phyloP scores from a whole-genome alignment of 164 flowering plant species.

The Echeveria elegans region DNA sequence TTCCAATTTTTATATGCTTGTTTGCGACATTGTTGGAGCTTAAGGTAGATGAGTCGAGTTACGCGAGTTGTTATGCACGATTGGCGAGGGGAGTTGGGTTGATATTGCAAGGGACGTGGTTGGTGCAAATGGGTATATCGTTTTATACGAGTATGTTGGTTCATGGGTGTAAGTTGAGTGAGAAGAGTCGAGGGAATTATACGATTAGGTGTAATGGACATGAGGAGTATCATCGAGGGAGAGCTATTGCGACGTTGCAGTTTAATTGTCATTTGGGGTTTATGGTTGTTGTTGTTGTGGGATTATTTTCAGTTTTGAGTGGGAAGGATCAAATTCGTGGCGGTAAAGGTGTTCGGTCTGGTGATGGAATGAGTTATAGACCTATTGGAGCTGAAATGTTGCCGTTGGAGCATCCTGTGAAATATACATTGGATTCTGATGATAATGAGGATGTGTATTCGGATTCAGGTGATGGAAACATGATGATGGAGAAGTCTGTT shows the following conservation, averaged over 20 bases:
- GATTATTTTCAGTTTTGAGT: constrained; percentile 34
- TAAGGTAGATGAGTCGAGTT: constrained; percentile 22
- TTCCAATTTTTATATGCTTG: constrained; percentile 58
- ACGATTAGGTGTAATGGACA: constrained; percentile 78
- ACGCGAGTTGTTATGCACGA: constrained; percentile 18
- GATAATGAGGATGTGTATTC: constrained; percentile 27
- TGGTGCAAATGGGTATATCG: constrained; percentile 85
- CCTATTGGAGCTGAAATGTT: constrained; percentile 59
- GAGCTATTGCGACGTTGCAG: constrained; percentile 79
- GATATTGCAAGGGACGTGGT: constrained; percentile 81
- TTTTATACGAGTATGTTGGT: constrained; percentile 48
- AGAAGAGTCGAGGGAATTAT: constrained; percentile 71
- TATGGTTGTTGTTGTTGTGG: constrained; percentile 36
- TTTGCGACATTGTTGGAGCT: constrained; percentile 46
- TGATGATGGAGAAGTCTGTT: neutral
- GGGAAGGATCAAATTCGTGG: too few species aligned
- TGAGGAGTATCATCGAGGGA: constrained; percentile 60
- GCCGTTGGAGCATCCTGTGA: constrained; percentile 24
- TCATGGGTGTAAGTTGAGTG: constrained; percentile 55
- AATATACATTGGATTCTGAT: constrained; percentile 75
- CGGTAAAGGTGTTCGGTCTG: constrained; percentile 11
- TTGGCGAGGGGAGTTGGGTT: constrained; percentile 71
- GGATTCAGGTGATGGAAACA: neutral
- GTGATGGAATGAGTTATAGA: constrained; percentile 30
- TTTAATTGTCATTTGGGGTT: constrained; percentile 86